Evolutionary conservation across 345 rosid species (phyloP).

Genomic region (Populus nigra): DNA sequence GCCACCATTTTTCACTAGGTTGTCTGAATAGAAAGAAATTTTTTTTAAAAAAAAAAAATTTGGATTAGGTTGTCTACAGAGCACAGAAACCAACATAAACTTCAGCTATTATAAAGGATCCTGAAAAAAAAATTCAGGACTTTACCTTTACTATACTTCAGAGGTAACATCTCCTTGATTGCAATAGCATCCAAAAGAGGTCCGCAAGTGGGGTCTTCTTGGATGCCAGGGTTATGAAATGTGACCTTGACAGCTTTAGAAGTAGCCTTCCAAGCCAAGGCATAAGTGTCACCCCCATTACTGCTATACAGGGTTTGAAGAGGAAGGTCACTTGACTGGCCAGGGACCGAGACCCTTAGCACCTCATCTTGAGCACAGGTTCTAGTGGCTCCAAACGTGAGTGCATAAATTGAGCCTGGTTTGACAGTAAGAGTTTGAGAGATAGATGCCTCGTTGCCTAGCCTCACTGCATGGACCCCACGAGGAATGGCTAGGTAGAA

Average conservation of each 20-base stretch:
- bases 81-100: neutral
- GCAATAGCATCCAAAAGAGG: conserved; percentile 82
- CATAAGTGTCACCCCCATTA: conserved; percentile 76
- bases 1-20: conserved; percentile 69
- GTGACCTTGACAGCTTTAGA: conserved; percentile 51
- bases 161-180: conserved; percentile 63
- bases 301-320: conserved; percentile 68
- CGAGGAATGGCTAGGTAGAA: conserved; percentile 67
- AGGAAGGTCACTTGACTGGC: conserved; percentile 52
- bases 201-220: conserved; percentile 80
- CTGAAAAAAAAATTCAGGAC: neutral
- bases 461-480: conserved; percentile 70
- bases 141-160: conserved; percentile 39
- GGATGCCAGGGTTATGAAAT: conserved; percentile 78
- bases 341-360: conserved; percentile 45
- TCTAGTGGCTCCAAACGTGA: conserved; percentile 76
- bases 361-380: conserved; percentile 85
- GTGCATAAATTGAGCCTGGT: conserved; percentile 47
- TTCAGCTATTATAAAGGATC: neutral
- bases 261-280: conserved; percentile 61
- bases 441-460: conserved; percentile 77
- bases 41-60: neutral
- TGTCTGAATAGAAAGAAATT: conserved; percentile 30
- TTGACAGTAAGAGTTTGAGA: conserved; percentile 52
- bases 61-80: neutral